phyloP scores from a whole-genome alignment of 306 rosid genomes.

The Casuarina equisetifolia region DNA sequence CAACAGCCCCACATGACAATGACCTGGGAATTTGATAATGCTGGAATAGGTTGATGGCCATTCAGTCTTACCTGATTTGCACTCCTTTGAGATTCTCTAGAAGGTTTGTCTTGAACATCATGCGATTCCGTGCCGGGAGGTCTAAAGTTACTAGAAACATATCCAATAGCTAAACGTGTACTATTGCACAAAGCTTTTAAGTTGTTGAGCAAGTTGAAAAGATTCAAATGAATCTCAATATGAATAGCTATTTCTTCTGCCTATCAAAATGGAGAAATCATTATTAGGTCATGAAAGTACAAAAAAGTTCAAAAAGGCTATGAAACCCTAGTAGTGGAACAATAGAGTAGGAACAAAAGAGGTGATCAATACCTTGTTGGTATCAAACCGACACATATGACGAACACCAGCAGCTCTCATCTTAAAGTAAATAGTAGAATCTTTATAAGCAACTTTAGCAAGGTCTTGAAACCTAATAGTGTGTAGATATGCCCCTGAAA shows the following conservation, averaged over 20 bases:
- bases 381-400: slow-evolving; percentile 92
- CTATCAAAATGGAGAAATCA: slow-evolving; percentile 41
- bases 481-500: slow-evolving; percentile 90
- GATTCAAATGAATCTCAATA: slow-evolving; percentile 90
- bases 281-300: slow-evolving; percentile 10
- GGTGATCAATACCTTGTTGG: slow-evolving; percentile 66
- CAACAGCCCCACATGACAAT: no score
- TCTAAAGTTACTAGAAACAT: slow-evolving; percentile 53
- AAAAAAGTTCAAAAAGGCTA: slow-evolving; percentile 5
- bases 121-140: slow-evolving; percentile 50
- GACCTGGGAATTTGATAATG: neutral
- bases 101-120: slow-evolving; percentile 66
- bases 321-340: neutral
- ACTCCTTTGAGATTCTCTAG: slow-evolving; percentile 77
- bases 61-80: slow-evolving; percentile 67
- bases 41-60: neutral
- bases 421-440: slow-evolving; percentile 90
- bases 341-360: slow-evolving; percentile 17
- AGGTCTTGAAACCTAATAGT: slow-evolving; percentile 93
- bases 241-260: slow-evolving; percentile 97
- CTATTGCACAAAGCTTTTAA: slow-evolving; percentile 67
- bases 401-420: slow-evolving; percentile 97
- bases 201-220: slow-evolving; percentile 82
- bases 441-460: slow-evolving; percentile 94
- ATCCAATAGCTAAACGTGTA: slow-evolving; percentile 51